Conservation (phyloP, 345 rosid species). For the Syzygium grande region DNA sequence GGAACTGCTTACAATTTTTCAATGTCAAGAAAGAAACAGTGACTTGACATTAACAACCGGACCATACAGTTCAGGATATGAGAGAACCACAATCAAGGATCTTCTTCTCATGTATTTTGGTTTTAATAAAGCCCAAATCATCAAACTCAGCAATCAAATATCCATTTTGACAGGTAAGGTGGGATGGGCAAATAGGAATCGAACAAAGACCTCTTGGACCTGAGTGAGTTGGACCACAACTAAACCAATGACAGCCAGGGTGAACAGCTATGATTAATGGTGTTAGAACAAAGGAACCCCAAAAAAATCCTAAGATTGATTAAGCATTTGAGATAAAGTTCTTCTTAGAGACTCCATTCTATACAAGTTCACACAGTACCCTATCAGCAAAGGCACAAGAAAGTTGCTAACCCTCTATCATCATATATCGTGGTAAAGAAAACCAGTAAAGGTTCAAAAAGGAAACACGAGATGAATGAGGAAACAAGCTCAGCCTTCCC, state of each 20-base stretch:
- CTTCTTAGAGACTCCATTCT: neutral
- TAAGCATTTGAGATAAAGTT: neutral
- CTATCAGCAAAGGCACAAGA: neutral
- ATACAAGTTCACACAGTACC: neutral
- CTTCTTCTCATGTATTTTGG: neutral
- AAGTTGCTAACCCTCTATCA: neutral
- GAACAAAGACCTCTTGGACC: neutral
- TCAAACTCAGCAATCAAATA: neutral
- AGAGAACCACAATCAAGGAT: neutral
- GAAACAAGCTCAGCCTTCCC: neutral
- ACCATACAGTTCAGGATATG: neutral
- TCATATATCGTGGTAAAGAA: neutral
- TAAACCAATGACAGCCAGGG: neutral
- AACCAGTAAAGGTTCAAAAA: neutral
- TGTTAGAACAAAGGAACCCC: neutral
- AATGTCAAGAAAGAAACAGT: neutral
- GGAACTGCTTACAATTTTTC: neutral
- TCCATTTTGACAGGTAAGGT: neutral
- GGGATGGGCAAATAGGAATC: neutral
- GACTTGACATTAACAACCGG: neutral
- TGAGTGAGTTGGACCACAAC: neutral
- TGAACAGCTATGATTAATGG: neutral
- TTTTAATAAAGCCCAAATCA: neutral
- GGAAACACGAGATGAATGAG: neutral
- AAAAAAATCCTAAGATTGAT: neutral